Conservation (phyloP, 1,139 yeast species). For the Zygosaccharomyces sapae region DNA sequence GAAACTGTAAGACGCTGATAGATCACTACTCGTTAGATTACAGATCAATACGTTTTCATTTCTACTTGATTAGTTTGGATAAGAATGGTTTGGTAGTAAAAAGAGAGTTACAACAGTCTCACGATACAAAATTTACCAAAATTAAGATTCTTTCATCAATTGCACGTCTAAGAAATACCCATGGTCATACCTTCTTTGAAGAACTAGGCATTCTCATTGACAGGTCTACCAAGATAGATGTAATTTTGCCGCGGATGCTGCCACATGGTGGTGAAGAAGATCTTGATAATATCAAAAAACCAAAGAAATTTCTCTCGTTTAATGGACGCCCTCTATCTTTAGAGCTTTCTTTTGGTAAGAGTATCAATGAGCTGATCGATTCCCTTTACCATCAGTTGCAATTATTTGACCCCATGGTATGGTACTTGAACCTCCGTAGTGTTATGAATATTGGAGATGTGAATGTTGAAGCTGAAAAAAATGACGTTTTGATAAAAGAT, state of each 20-base stretch:
- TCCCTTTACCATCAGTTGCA: constrained; percentile 24
- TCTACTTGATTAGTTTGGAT: constrained; percentile 22
- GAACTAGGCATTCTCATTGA: constrained; percentile 16
- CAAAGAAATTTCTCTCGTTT: constrained; percentile 33
- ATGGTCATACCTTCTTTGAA: constrained; percentile 19
- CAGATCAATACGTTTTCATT: constrained; percentile 35
- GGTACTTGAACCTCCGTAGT: constrained; percentile 32
- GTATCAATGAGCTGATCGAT: constrained; percentile 25
- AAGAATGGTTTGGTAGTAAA: constrained; percentile 18
- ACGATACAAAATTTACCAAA: constrained; percentile 22
- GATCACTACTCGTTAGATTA: constrained; percentile 36
- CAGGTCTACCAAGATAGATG: constrained; percentile 14
- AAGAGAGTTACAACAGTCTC: constrained; percentile 22
- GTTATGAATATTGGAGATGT: constrained; percentile 34
- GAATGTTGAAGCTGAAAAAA: constrained; percentile 46
- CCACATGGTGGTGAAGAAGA: constrained; percentile 24
- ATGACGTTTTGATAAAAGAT: constrained; percentile 38
- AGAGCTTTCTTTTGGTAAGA: constrained; percentile 34
- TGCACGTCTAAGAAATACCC: constrained; percentile 20
- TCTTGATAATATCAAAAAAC: constrained; percentile 22
- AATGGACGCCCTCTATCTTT: constrained; percentile 37
- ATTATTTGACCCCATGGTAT: constrained; percentile 33
- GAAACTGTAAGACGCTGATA: constrained; percentile 31
- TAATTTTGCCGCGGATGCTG: constrained; percentile 35
- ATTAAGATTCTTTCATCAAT: constrained; percentile 22